Evolutionary conservation across 306 rosid species (phyloP).

Genomic region (Arachis stenosperma): DNA sequence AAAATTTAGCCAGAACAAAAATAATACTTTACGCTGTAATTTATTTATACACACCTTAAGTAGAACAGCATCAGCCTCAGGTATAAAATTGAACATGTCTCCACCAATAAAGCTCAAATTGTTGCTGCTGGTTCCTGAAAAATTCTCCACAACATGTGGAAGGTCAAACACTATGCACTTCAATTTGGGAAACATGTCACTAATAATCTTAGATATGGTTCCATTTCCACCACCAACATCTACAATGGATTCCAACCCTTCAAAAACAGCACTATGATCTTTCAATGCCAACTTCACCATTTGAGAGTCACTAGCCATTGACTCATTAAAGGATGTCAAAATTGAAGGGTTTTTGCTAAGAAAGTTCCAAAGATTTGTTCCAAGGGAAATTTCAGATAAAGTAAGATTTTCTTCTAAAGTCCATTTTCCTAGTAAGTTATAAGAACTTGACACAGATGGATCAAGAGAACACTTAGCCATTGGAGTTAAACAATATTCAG

Average conservation of each 20-base stretch:
- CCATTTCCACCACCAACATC: constrained; percentile 37
- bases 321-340: constrained; percentile 27
- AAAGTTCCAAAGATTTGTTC: constrained; percentile 28
- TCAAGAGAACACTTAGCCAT: not conserved
- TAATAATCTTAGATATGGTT: not conserved
- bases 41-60: constrained; percentile 28
- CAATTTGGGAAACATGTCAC: not conserved
- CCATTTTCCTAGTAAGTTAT: not conserved
- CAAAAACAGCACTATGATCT: constrained; percentile 42
- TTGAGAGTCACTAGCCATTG: constrained; percentile 50
- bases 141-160: constrained; percentile 3
- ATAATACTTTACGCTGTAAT: not conserved
- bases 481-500: not conserved
- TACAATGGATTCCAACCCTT: constrained; percentile 42
- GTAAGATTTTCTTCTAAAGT: constrained; percentile 5
- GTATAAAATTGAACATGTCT: constrained; percentile 27
- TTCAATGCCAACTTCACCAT: constrained; percentile 42
- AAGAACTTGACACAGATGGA: not conserved
- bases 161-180: constrained; percentile 26
- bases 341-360: not conserved
- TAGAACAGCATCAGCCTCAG: constrained; percentile 33
- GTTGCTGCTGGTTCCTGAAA: not conserved
- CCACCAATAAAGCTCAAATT: constrained; percentile 24
- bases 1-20: not conserved
- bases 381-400: not conserved